Percentiles rank a stretch among this genome's conserved stretches.
phyloP scores from a whole-genome alignment of 176 grass and related monocot genomes.

The Thalia dealbata region DNA sequence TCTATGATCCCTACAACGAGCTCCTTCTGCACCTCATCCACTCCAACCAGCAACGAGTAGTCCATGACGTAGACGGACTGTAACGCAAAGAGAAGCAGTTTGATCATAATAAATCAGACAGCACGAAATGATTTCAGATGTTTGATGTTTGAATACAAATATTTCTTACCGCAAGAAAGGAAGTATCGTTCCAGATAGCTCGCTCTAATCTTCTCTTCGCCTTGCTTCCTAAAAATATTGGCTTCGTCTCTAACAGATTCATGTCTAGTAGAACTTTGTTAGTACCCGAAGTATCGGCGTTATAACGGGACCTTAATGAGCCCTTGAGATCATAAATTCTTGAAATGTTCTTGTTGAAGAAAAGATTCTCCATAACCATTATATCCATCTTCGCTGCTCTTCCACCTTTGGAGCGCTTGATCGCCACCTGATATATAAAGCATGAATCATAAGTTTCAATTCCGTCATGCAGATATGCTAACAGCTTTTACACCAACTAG shows the following conservation, averaged over 20 bases:
- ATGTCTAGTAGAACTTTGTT: conserved; percentile 83
- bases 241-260: conserved; percentile 82
- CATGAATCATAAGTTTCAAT: conserved; percentile 18
- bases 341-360: conserved; percentile 62
- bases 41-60: conserved; percentile 70
- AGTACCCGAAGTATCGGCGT: conserved; percentile 56
- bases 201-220: conserved; percentile 29
- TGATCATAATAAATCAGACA: too few relatives aligned
- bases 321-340: conserved; percentile 92
- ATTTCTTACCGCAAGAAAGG: neutral
- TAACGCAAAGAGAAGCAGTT: conserved; percentile 8
- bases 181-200: conserved; percentile 1
- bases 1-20: conserved; percentile 90
- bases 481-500: neutral
- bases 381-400: conserved; percentile 75
- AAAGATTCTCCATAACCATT: conserved; percentile 94
- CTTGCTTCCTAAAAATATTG: conserved; percentile 64
- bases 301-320: conserved; percentile 68
- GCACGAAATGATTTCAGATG: too few relatives aligned
- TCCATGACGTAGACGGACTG: conserved; percentile 84
- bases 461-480: neutral
- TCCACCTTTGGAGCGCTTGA: conserved; percentile 65
- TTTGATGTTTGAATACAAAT: too few relatives aligned
- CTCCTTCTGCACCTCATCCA: conserved; percentile 59
- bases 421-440: conserved; percentile 48